Evolutionary conservation across 1,284 basidiomycete species (phyloP), one percentile per base, ranked within the genome.

Genomic region (Ganoderma lucidum): DNA sequence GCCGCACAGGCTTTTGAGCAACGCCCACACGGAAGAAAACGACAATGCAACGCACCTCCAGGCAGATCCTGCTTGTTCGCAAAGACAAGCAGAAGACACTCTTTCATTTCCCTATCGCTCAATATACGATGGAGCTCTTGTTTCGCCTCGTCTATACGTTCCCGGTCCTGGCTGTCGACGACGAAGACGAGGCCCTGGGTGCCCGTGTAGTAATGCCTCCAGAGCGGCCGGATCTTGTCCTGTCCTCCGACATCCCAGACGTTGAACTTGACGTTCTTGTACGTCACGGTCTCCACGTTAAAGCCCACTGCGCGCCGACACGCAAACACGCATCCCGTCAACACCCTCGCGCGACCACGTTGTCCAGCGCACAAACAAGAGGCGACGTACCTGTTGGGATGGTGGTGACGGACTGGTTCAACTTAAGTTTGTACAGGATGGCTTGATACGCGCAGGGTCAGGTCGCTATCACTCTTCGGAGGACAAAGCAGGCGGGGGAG

Each of bases 191-290:
- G 96, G 76, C 97, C 98, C 84, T 99, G 98, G 35, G 98, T 99
- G 83, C 98, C 98, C 74, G 98, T 98, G 88, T 92, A 90, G 88
- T 99, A 99, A 83, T 99, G 97, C 82, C 98, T 88, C 97, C 97
- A 99, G 66, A 99, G 86, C 61, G 98, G 98, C 73, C 98, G 88
- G 78, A 98, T 98, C 88, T 98, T 98, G 86, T 98, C 97, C 83
- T 99, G 97, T 48, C 97, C 98, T 81, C 98, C 98, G 69, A 99
- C 98, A 81, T 99, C 98, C 98, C 98, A 99, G 32, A 99, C 98
- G 78, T 98, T 99, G 88, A 99, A 99, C 80, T 97, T 98, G 80
- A 99, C 97, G 78, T 99, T 99, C 89, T 99, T 99, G 86, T 99
- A 99, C 74, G 97, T 98, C 74, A 99, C 98, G 14, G 98, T 99